Evolutionary conservation across 2,329 filamentous ascomycete species (phyloP).

Genomic region (Colletotrichum tamarilloi): DNA sequence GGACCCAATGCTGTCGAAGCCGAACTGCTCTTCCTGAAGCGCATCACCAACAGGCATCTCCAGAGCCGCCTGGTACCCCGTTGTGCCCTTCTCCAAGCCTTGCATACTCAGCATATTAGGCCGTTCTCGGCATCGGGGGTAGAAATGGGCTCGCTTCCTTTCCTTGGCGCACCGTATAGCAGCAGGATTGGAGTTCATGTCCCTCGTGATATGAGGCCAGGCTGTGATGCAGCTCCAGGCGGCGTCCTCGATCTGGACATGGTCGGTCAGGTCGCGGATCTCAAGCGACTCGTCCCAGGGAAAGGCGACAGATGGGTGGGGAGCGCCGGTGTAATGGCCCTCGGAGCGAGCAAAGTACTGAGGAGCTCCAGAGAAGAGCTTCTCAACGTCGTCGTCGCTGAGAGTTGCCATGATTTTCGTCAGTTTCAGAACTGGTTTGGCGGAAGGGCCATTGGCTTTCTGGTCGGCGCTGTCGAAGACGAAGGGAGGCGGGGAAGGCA

Average conservation of each 20-base stretch:
- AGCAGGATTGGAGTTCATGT: constrained; percentile 58
- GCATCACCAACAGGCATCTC: constrained; percentile 74
- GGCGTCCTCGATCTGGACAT: constrained; percentile 70
- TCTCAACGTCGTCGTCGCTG: constrained; percentile 70
- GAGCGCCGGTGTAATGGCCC: constrained; percentile 68
- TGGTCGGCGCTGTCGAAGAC: constrained; percentile 53
- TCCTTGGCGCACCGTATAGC: constrained; percentile 55
- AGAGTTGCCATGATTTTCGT: constrained; percentile 70
- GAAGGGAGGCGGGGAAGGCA: constrained; percentile 63
- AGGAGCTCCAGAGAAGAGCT: constrained; percentile 80
- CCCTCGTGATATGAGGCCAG: constrained; percentile 70
- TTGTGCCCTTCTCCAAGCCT: constrained; percentile 76
- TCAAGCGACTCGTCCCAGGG: constrained; percentile 73
- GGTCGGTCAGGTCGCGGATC: constrained; percentile 73
- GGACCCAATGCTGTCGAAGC: constrained; percentile 65
- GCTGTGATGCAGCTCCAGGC: constrained; percentile 73
- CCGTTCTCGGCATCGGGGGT: constrained; percentile 68
- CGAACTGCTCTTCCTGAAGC: constrained; percentile 71
- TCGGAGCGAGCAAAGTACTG: constrained; percentile 74
- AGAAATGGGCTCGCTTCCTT: constrained; percentile 66
- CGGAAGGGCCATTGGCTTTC: constrained; percentile 50
- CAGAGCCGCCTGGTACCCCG: constrained; percentile 76
- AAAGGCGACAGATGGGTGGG: constrained; percentile 73
- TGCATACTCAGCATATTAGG: constrained; percentile 81
- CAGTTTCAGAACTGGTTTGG: constrained; percentile 61